Conservation (phyloP, 1,284 basidiomycete genomes). For the Somion occarium region DNA sequence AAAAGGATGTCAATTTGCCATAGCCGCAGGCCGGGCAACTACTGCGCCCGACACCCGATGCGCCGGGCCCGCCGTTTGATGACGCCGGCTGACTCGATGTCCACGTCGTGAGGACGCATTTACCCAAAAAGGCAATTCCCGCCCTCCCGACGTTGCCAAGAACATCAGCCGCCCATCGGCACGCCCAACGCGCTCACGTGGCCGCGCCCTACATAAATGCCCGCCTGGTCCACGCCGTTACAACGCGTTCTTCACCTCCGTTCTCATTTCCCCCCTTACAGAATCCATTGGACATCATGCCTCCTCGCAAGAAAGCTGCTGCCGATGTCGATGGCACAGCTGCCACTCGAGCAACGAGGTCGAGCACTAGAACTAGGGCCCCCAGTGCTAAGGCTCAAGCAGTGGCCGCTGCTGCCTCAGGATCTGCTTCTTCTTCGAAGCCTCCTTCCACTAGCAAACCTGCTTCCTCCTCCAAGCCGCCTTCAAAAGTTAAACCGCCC, state of each 20-base stretch:
- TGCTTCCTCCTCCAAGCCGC: constrained; percentile 12
- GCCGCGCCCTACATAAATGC: background rate
- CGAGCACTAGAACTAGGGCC: constrained; percentile 3
- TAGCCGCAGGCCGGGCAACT: no score
- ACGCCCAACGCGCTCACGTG: background rate
- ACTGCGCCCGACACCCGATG: background rate
- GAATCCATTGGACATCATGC: constrained; percentile 1
- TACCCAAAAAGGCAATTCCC: background rate
- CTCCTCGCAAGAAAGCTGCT: constrained; percentile 9
- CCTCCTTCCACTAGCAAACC: constrained; percentile 5
- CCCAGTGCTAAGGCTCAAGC: constrained; percentile 9
- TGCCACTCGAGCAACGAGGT: constrained; percentile 2
- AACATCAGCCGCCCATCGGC: background rate
- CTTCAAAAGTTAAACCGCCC: constrained; percentile 4
- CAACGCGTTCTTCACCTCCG: background rate
- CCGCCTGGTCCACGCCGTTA: background rate
- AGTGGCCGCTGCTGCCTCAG: constrained; percentile 7
- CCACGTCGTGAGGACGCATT: background rate
- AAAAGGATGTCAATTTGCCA: no score
- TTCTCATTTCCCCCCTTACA: background rate
- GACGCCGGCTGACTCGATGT: background rate
- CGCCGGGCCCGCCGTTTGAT: background rate
- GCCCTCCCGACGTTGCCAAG: background rate
- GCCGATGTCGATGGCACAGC: constrained; percentile 14
- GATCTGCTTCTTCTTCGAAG: constrained; percentile 11